Percentiles rank a stretch among this genome's conserved stretches.
These are phyloP conservation scores for Gossypium turneri DNA, from an alignment of 345 rosid genomes.

Conservation along the genomic window DNA sequence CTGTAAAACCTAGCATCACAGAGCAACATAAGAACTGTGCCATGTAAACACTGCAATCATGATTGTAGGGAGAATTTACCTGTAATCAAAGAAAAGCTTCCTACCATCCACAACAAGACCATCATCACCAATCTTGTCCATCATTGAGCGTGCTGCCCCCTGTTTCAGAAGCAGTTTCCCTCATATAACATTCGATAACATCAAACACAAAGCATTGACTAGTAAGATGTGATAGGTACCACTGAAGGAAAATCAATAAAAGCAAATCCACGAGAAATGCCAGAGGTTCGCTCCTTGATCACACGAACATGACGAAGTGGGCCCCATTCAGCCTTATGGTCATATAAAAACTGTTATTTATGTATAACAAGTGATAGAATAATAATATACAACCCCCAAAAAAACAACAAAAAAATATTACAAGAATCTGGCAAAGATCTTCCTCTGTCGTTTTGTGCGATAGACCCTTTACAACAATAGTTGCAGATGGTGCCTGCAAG, in stretches of 20 bases:
- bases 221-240: slow-evolving; percentile 36
- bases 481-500: slow-evolving; percentile 81
- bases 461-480: slow-evolving; percentile 93
- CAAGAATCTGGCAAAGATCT: slow-evolving; percentile 90
- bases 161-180: slow-evolving; percentile 25
- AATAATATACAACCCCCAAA: slow-evolving; percentile 4
- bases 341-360: slow-evolving; percentile 9
- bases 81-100: slow-evolving; percentile 77
- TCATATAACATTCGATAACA: slow-evolving; percentile 18
- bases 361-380: neutral
- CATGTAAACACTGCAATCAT: neutral
- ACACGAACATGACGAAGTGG: slow-evolving; percentile 94
- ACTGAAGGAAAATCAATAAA: slow-evolving; percentile 90
- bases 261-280: slow-evolving; percentile 93
- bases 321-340: slow-evolving; percentile 85
- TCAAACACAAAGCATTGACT: slow-evolving; percentile 11
- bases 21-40: neutral
- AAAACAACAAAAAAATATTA: slow-evolving; percentile 26
- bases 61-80: slow-evolving; percentile 37
- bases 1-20: neutral
- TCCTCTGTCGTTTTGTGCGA: slow-evolving; percentile 90
- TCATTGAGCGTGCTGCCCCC: slow-evolving; percentile 89
- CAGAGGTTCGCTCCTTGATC: slow-evolving; percentile 82
- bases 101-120: slow-evolving; percentile 83
- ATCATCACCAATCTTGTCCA: slow-evolving; percentile 75